Evolutionary conservation across 2,329 filamentous ascomycete species (phyloP).

Genomic region (Fusarium illudens): DNA sequence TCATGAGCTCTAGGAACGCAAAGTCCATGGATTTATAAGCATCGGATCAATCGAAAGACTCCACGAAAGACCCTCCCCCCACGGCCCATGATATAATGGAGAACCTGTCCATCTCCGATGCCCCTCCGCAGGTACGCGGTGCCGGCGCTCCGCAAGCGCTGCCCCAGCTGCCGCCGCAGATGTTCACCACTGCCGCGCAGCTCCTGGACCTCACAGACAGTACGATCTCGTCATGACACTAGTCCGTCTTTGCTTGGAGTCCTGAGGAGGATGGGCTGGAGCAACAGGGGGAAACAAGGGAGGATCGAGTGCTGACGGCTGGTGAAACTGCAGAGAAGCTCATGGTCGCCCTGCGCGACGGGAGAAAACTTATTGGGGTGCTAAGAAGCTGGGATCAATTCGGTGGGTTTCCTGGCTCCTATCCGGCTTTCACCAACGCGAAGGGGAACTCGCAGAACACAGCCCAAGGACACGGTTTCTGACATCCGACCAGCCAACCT

Average conservation of each 20-base stretch:
- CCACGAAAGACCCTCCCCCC: conserved; percentile 1
- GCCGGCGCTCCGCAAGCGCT: conserved; percentile 55
- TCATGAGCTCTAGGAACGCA: conserved; percentile 28
- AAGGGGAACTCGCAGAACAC: not conserved
- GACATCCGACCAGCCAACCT: conserved; percentile 75
- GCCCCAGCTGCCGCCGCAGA: conserved; percentile 84
- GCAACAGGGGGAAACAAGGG: conserved; percentile 4
- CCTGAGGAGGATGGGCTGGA: conserved; percentile 2
- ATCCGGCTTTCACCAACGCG: not conserved
- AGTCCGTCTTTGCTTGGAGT: conserved; percentile 14
- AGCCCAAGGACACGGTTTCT: conserved; percentile 16
- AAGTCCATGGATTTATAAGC: conserved; percentile 35
- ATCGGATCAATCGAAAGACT: conserved; percentile 6
- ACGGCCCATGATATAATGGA: conserved; percentile 56
- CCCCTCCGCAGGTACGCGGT: conserved; percentile 53
- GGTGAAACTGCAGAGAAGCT: conserved; percentile 78
- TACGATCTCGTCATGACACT: conserved; percentile 59
- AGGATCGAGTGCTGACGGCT: conserved; percentile 41
- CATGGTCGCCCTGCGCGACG: conserved; percentile 88
- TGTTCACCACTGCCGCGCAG: conserved; percentile 98
- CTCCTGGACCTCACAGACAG: conserved; percentile 96
- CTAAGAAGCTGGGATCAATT: conserved; percentile 98
- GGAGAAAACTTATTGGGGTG: conserved; percentile 91
- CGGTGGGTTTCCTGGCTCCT: conserved; percentile 65
- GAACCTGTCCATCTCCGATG: conserved; percentile 61